Percentiles rank a stretch among this genome's conserved stretches.
Evolutionary conservation across 2,329 filamentous ascomycete species (phyloP).

Genomic region (Coleophoma cylindrospora): DNA sequence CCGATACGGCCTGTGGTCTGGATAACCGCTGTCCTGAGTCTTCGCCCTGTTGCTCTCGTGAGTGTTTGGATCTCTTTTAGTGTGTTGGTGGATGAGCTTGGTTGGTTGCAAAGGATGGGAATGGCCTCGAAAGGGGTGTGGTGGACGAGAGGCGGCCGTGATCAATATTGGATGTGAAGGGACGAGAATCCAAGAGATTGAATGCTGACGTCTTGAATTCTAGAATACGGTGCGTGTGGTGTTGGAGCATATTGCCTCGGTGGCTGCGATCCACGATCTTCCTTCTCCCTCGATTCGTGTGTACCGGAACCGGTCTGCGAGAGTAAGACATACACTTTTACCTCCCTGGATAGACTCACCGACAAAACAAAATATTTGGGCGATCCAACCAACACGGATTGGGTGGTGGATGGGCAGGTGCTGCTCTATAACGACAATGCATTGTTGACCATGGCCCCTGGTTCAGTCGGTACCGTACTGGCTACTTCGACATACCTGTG

Average conservation of each 20-base stretch:
- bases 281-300: conserved; percentile 78
- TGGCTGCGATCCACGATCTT: conserved; percentile 86
- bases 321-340: conserved; percentile 68
- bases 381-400: conserved; percentile 73
- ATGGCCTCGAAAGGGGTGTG: no score
- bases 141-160: no score
- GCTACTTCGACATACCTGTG: conserved; percentile 85
- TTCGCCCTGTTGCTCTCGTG: conserved; percentile 76
- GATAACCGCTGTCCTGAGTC: conserved; percentile 62
- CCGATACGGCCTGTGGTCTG: conserved; percentile 35
- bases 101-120: not conserved
- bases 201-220: conserved; percentile 7
- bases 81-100: not conserved
- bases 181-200: not conserved
- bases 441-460: conserved; percentile 82
- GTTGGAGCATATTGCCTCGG: conserved; percentile 93
- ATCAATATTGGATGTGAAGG: no score
- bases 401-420: conserved; percentile 80
- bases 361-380: conserved; percentile 81
- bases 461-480: conserved; percentile 82
- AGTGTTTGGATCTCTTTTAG: conserved; percentile 26
- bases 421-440: conserved; percentile 63
- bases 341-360: conserved; percentile 62
- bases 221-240: conserved; percentile 91
- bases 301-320: conserved; percentile 79